phyloP scores from a whole-genome alignment of 257 asterid species.

The Paulownia fortunei region DNA sequence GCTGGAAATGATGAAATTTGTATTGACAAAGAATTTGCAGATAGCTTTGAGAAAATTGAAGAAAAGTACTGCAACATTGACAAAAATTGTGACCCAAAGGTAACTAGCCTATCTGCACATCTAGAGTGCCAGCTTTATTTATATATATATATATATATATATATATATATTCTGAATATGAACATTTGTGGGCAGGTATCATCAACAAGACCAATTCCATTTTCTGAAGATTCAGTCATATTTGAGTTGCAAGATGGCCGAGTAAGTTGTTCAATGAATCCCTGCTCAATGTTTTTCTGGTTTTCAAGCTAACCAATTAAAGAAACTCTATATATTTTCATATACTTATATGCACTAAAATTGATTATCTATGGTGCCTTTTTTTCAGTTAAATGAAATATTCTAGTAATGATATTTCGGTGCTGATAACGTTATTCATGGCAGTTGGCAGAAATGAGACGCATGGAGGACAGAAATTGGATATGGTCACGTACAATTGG shows the following conservation, averaged over 20 bases:
- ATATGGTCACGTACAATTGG: conserved; percentile 78
- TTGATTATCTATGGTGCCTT: background rate
- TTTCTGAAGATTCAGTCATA: conserved; percentile 66
- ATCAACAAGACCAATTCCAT: conserved; percentile 72
- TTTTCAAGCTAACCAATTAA: background rate
- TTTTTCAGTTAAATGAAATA: background rate
- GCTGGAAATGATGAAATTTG: conserved; percentile 36
- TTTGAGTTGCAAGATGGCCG: conserved; percentile 87
- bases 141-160: too few species aligned
- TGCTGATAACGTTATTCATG: conserved; percentile 10
- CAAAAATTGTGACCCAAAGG: conserved; percentile 71
- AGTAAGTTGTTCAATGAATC: conserved; percentile 50
- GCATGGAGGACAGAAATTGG: conserved; percentile 58
- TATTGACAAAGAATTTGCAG: conserved; percentile 37
- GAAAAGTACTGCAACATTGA: conserved; percentile 33
- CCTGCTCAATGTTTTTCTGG: background rate
- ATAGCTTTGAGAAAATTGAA: conserved; percentile 34
- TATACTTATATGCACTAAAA: background rate
- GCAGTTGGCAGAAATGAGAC: conserved; percentile 82
- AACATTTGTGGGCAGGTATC: conserved; percentile 53
- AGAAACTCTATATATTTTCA: background rate
- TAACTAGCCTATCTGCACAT: conserved; percentile 23
- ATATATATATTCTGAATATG: background rate
- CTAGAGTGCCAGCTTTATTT: too few species aligned
- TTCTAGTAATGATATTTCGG: background rate